A percentile compares a stretch with the other conserved stretches of the same genome.
Evolutionary conservation across 495 filamentous ascomycete genomes (phyloP).

Genomic region (Aspergillus saccharolyticus): DNA sequence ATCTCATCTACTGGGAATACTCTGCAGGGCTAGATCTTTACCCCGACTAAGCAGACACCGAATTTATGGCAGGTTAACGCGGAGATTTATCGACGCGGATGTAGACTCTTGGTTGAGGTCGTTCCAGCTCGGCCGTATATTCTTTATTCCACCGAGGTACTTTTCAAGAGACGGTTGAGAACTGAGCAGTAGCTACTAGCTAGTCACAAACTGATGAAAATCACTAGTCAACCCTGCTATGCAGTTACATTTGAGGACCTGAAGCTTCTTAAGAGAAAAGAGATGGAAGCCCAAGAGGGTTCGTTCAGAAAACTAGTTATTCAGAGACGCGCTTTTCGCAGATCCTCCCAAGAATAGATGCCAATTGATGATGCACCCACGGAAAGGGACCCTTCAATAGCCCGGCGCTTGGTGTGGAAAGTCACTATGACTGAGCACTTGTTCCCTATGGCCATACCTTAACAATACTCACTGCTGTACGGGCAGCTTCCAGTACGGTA

Average conservation of each 20-base stretch:
- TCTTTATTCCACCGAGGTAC: neutral
- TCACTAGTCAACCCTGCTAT: neutral
- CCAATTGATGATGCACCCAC: no score
- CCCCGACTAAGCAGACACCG: neutral
- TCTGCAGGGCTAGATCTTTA: neutral
- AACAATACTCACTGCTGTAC: neutral
- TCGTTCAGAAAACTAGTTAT: neutral
- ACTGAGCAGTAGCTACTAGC: neutral
- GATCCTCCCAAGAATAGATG: neutral
- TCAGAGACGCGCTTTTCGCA: neutral
- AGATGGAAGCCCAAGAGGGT: neutral
- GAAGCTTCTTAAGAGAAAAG: neutral
- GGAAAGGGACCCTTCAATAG: neutral
- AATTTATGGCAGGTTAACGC: neutral
- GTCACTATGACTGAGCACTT: neutral
- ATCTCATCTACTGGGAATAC: neutral
- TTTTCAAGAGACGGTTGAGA: neutral
- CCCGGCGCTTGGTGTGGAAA: neutral
- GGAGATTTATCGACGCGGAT: conserved; percentile 5
- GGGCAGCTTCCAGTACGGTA: neutral
- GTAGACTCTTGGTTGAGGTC: neutral
- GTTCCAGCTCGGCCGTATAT: neutral
- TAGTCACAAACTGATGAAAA: neutral
- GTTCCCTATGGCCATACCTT: no score
- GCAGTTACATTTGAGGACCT: neutral